Evolutionary conservation across 2,329 filamentous ascomycete species (phyloP), one percentile per base, ranked within the genome.

Genomic region (Kalmusia sp.): DNA sequence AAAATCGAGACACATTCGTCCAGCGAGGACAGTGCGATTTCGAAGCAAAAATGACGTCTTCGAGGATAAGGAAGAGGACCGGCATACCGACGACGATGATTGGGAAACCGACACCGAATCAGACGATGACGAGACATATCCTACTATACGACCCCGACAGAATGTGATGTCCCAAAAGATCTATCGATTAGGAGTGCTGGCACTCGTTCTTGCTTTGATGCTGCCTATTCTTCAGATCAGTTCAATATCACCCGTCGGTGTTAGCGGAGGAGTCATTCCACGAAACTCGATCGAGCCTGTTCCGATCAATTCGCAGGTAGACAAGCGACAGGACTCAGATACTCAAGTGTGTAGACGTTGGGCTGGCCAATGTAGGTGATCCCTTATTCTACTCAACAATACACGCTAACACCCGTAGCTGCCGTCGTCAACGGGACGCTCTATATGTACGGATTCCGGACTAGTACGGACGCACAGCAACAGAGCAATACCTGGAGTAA

Each of bases 401-500:
- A 17, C 39, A 64, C 15, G 17, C 52, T 51, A 22, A 58, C 58
- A 4, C 15, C 44, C 15, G 7, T 21, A 84, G 84, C 80, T 55
- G 85, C 90, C 3, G 69, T 89, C 30, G 80, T 93, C 14, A 92
- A 92, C 59, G 89, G 89, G 12, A 92, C 88, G 0, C 67, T 92
- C 3, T 93, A 91, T 68, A 82, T 91, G 49, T 93, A 91, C 61
- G 90, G 90, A 30, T 90, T 90, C 22, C 82, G 88, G 60, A 82
- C 85, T 12, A 88, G 81, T 44, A 83, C 79, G 1, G 71, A 80
- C 14, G 71, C 80, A 12, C 80, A 81, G 30, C 89, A 92, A 63
- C 80, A 76, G 1, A 73, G 77, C 5, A 77, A 91, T 65, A 88
- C 85, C 1, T 92, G 89, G 89, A 91, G 86, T 88, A 79, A 64